Conservation (phyloP, 2,329 filamentous ascomycete genomes). For the Colletotrichum brevisporum region DNA sequence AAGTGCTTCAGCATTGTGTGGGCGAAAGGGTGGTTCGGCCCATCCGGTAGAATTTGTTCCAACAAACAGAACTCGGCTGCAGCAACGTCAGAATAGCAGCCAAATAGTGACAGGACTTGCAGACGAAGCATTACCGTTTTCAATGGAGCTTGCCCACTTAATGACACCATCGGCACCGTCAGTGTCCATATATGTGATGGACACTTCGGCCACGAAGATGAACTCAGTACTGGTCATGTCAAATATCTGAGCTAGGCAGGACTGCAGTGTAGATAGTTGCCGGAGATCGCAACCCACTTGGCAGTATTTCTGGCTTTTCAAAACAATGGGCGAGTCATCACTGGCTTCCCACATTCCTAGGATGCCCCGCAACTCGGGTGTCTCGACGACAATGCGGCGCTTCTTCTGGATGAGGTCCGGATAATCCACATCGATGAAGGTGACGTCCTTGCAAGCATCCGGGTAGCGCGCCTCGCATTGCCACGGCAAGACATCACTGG, state of each 20-base stretch:
- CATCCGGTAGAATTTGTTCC: constrained; percentile 88
- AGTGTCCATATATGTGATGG: constrained; percentile 89
- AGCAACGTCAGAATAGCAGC: constrained; percentile 41
- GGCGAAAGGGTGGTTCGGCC: constrained; percentile 85
- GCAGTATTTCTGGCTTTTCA: constrained; percentile 79
- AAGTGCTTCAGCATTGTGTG: constrained; percentile 89
- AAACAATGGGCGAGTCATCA: constrained; percentile 64
- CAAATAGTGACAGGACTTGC: constrained; percentile 22
- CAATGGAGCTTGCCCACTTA: constrained; percentile 80
- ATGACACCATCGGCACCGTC: constrained; percentile 81
- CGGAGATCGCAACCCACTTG: constrained; percentile 87
- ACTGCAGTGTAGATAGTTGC: constrained; percentile 73
- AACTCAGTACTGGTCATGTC: constrained; percentile 67
- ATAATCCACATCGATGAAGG: constrained; percentile 90
- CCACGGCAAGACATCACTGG: constrained; percentile 88
- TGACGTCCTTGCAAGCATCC: constrained; percentile 67
- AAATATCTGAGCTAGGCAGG: constrained; percentile 70
- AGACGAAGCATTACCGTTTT: constrained; percentile 67
- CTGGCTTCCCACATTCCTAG: constrained; percentile 71
- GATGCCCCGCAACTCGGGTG: constrained; percentile 71
- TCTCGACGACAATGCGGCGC: constrained; percentile 74
- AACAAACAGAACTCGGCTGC: constrained; percentile 86
- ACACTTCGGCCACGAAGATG: constrained; percentile 90
- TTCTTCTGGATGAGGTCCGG: constrained; percentile 84
- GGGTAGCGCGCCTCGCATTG: constrained; percentile 81